These are phyloP conservation scores for Apocynum venetum DNA, from an alignment of 257 asterid species.

Conservation along the genomic window DNA sequence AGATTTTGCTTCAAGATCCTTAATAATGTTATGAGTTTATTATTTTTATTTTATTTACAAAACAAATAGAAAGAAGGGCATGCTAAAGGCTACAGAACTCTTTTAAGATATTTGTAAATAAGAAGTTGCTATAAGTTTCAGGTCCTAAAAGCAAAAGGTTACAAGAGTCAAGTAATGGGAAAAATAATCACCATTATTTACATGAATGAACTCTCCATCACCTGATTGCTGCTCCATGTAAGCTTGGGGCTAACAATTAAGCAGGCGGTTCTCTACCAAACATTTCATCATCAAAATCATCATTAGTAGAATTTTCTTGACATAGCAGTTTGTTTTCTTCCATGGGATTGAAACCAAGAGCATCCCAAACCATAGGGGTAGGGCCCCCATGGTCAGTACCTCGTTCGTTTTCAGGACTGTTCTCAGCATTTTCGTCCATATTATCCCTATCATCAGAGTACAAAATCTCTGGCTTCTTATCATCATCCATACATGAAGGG, in stretches of 20 bases:
- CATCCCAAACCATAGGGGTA: conserved; percentile 40
- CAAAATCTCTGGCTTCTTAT: conserved; percentile 50
- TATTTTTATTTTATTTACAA: neutral
- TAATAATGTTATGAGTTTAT: neutral
- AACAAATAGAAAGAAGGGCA: neutral
- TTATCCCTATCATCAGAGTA: conserved; percentile 46
- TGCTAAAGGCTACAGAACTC: neutral
- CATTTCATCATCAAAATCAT: conserved; percentile 65
- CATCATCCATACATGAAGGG: conserved; percentile 50
- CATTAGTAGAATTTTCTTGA: conserved; percentile 75
- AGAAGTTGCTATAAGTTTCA: neutral
- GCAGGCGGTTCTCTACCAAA: conserved; percentile 58
- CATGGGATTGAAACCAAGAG: conserved; percentile 37
- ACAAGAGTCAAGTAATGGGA: neutral
- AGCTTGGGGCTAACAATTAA: conserved; percentile 6
- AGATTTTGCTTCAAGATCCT: neutral
- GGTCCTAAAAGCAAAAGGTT: neutral
- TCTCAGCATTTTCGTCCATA: conserved; percentile 48
- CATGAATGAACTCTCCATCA: conserved; percentile 9
- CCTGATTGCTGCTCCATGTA: neutral
- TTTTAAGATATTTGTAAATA: neutral
- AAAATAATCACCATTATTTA: neutral
- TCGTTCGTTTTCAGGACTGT: conserved; percentile 36
- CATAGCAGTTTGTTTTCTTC: conserved; percentile 59
- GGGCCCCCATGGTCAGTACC: conserved; percentile 32